Evolutionary conservation across 225 moss, liverwort and hornwort genomes (phyloP).

Genomic region (Sphagnum tenellum): DNA sequence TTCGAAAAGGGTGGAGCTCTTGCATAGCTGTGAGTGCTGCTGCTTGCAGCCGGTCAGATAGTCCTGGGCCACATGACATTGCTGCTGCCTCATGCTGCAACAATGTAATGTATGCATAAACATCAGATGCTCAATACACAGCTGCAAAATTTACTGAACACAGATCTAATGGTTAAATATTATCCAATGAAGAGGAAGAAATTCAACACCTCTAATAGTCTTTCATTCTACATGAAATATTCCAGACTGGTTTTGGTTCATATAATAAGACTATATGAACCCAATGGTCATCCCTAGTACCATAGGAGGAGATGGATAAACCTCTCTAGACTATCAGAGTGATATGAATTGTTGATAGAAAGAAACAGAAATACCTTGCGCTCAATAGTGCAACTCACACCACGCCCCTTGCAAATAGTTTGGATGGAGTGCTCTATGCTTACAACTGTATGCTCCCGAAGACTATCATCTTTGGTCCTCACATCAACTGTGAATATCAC

Average conservation of each 20-base stretch:
- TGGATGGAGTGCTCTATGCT: constrained; percentile 52
- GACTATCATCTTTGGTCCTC: constrained; percentile 58
- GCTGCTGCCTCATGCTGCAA: constrained; percentile 80
- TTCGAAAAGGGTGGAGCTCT: constrained; percentile 36
- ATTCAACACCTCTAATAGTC: no score
- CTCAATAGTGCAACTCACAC: constrained; percentile 51
- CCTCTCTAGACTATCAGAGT: no score
- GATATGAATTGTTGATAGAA: background rate
- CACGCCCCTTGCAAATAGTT: constrained; percentile 68
- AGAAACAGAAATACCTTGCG: constrained; percentile 43
- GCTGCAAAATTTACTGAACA: no score
- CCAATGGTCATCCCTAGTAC: no score
- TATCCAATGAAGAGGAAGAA: no score
- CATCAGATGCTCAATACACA: no score
- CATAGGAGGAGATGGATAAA: no score
- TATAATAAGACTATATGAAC: no score
- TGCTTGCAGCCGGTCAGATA: constrained; percentile 46
- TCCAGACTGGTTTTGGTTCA: no score
- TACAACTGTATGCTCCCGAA: constrained; percentile 53
- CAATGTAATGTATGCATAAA: background rate
- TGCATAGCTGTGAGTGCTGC: constrained; percentile 54
- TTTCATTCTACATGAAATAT: no score
- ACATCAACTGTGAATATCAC: constrained; percentile 80
- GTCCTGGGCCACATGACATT: constrained; percentile 44
- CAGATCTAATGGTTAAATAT: no score